Percentiles rank a stretch among this genome's conserved stretches.
Conservation (phyloP, 2,329 filamentous ascomycete genomes). For the Venturia asperata region DNA sequence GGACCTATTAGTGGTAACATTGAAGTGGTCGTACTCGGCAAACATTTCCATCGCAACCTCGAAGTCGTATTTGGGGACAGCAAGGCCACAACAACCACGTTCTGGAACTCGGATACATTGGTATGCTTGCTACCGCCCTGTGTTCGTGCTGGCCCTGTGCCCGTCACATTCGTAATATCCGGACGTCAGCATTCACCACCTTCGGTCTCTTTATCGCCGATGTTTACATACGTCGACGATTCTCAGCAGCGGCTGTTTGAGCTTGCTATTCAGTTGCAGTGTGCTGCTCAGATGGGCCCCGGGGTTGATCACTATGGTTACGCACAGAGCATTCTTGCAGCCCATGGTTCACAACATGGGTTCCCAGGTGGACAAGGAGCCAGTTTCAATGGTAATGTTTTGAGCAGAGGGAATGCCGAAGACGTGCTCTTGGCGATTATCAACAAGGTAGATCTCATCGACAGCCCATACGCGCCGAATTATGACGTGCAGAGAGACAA, state of each 20-base stretch:
- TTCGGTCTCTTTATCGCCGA: slow-evolving; percentile 35
- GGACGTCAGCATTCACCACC: slow-evolving; percentile 42
- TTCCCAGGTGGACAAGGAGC: slow-evolving; percentile 19
- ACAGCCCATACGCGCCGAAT: slow-evolving; percentile 59
- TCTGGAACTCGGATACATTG: slow-evolving; percentile 71
- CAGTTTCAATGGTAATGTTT: slow-evolving; percentile 22
- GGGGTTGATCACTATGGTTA: slow-evolving; percentile 25
- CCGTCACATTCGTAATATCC: slow-evolving; percentile 59
- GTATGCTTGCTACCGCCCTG: slow-evolving; percentile 72
- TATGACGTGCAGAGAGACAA: slow-evolving; percentile 59
- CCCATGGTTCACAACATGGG: slow-evolving; percentile 7
- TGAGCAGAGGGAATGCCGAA: slow-evolving; percentile 48
- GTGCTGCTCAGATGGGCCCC: slow-evolving; percentile 30
- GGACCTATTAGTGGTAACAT: slow-evolving; percentile 77
- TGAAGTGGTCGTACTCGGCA: slow-evolving; percentile 78
- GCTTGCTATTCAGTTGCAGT: slow-evolving; percentile 43
- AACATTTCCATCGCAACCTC: slow-evolving; percentile 68
- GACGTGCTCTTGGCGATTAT: slow-evolving; percentile 63
- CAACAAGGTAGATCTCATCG: slow-evolving; percentile 72
- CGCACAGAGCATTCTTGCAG: slow-evolving; percentile 18
- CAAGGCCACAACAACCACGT: slow-evolving; percentile 65
- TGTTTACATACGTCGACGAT: slow-evolving; percentile 66
- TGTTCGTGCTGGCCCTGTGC: slow-evolving; percentile 58
- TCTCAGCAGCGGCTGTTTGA: slow-evolving; percentile 62
- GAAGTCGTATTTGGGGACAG: slow-evolving; percentile 79